Evolutionary conservation across 2,329 filamentous ascomycete genomes (phyloP), one percentile per base, ranked within the genome.

Genomic region (Teratosphaeriaceae sp.): DNA sequence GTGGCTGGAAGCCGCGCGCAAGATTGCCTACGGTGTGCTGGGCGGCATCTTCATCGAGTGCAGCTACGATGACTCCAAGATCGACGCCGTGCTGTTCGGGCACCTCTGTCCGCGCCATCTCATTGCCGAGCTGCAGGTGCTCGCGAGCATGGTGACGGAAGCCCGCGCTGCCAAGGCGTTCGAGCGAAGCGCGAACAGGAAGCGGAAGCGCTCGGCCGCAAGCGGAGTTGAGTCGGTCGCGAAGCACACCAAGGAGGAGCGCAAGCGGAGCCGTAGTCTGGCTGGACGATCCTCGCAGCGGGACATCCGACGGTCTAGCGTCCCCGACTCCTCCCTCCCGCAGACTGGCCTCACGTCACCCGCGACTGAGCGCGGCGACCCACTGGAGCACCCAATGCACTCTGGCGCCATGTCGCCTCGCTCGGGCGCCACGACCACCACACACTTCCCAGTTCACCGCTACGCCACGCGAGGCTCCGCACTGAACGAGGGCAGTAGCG

Each of bases 31-130:
- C 0, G 86, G 87, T 1, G 72, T 75, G 3, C 73, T 98, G 0
- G 76, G 74, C 0, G 90, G 84, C 9, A 84, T 98, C 11, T 90
- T 97, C 59, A 94, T 98, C 54, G 92, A 98, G 69, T 97, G 90
- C 64, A 94, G 87, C 48, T 98, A 90, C 63, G 85, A 88, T 48
- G 84, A 96, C 62, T 78, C 78, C 6, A 84, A 88, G 56, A 74
- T 79, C 18, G 82, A 92, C 47, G 81, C 84, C 38, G 78, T 82
- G 0, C 73, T 98, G 0, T 98, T 88, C 52, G 92, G 92, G 0
- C 92, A 98, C 56, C 71, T 98, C 12, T 86, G 87, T 27, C 92
- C 92, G 0, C 74, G 80, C 1, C 92, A 88, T 61, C 67, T 98
- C 11, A 79, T 90, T 19, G 78, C 84, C 35, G 92, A 98, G 64